Conservation (phyloP, 768 basidiomycete species). For the Kwoniella pini region DNA sequence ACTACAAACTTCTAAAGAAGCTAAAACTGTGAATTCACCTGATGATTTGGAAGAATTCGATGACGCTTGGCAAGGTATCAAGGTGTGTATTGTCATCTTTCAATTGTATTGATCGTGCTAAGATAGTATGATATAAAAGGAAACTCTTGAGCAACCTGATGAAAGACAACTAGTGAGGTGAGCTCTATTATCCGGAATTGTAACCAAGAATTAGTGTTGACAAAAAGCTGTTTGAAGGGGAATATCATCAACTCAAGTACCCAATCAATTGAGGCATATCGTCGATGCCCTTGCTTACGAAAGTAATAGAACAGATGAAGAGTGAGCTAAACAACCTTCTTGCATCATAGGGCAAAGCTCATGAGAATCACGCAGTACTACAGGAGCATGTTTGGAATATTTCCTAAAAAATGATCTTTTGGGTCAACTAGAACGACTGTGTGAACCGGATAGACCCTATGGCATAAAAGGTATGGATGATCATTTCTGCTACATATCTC, state of each 20-base stretch:
- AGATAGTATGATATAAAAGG: constrained; percentile 57
- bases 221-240: constrained; percentile 45
- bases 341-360: constrained; percentile 10
- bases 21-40: constrained; percentile 4
- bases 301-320: constrained; percentile 78
- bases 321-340: constrained; percentile 61
- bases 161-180: constrained; percentile 71
- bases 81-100: constrained; percentile 22
- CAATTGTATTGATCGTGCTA: too few species aligned
- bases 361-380: constrained; percentile 62
- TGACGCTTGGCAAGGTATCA: constrained; percentile 38
- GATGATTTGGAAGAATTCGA: constrained; percentile 45
- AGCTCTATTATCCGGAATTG: background rate
- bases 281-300: constrained; percentile 85
- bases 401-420: constrained; percentile 87
- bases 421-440: constrained; percentile 78
- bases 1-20: constrained; percentile 34
- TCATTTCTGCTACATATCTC: too few species aligned
- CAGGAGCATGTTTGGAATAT: constrained; percentile 87
- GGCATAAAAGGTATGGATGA: constrained; percentile 76
- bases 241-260: constrained; percentile 85
- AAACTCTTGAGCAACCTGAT: constrained; percentile 81
- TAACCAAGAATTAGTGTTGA: background rate
- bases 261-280: constrained; percentile 71
- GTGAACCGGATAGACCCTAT: constrained; percentile 77